These are phyloP conservation scores for Tephrocybe sp. DNA, from an alignment of 768 basidiomycete genomes.

Conservation along the genomic window DNA sequence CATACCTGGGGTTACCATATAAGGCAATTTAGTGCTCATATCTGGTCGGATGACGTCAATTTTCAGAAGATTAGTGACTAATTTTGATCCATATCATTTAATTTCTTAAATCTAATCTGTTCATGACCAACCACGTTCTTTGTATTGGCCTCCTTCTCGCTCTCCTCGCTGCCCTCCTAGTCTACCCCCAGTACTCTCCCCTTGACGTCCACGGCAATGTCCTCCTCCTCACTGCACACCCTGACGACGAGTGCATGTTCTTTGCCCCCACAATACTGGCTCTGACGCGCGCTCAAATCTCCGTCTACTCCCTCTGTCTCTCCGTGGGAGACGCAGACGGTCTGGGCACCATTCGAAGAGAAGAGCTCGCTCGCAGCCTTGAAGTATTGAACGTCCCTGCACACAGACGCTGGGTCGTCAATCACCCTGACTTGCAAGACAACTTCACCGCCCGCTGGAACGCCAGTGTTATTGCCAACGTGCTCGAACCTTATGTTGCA, in stretches of 20 bases:
- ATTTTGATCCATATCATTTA: not conserved
- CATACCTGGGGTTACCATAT: no score
- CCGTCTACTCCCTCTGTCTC: constrained; percentile 61
- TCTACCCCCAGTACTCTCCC: constrained; percentile 26
- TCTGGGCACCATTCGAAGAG: constrained; percentile 56
- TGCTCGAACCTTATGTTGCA: constrained; percentile 58
- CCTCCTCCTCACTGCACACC: constrained; percentile 86
- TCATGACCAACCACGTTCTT: constrained; percentile 13
- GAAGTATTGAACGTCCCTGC: constrained; percentile 63
- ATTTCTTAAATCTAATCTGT: not conserved
- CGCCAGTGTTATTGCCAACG: constrained; percentile 51
- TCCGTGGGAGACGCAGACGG: constrained; percentile 82
- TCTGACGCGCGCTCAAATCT: constrained; percentile 30
- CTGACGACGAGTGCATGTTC: constrained; percentile 95
- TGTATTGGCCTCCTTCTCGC: constrained; percentile 29
- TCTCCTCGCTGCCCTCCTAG: constrained; percentile 31
- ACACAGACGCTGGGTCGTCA: constrained; percentile 57
- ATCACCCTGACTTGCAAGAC: constrained; percentile 74
- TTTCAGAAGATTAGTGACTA: not conserved
- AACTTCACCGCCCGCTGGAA: constrained; percentile 72
- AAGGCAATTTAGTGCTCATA: no score
- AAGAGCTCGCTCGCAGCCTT: constrained; percentile 65
- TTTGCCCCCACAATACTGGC: constrained; percentile 82
- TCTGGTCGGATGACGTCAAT: no score
- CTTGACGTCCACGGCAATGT: constrained; percentile 27